Evolutionary conservation across 768 basidiomycete genomes (phyloP).

Genomic region (Leccinum pellstonianum): DNA sequence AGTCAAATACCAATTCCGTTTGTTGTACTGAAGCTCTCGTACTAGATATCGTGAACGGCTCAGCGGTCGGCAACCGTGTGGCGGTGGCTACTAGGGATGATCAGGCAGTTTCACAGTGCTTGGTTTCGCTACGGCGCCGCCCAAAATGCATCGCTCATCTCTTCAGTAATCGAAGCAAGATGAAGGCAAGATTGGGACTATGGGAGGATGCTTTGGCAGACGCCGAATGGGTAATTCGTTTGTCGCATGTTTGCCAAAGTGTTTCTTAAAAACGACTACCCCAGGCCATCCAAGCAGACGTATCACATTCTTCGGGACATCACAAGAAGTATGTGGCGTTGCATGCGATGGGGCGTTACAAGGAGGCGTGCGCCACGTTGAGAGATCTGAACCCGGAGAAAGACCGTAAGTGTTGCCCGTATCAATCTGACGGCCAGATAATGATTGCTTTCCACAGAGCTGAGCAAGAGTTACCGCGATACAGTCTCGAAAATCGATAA

Average conservation of each 20-base stretch:
- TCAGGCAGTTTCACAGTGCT: background rate
- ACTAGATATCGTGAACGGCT: conserved; percentile 1
- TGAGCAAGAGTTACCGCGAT: background rate
- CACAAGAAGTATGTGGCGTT: conserved; percentile 4
- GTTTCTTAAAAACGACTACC: background rate
- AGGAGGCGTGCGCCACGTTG: background rate
- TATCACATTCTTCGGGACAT: background rate
- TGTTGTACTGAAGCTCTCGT: background rate
- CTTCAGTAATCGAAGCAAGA: conserved; percentile 9
- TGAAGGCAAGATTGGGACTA: background rate
- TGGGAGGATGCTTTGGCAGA: conserved; percentile 7
- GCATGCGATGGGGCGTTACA: background rate
- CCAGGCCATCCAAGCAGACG: conserved; percentile 6
- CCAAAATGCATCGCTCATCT: conserved; percentile 5
- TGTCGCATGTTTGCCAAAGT: background rate
- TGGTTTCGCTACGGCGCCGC: background rate
- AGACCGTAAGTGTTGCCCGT: background rate
- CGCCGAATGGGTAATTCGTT: conserved; percentile 2
- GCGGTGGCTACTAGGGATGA: too few species aligned
- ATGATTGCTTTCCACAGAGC: conserved; percentile 1
- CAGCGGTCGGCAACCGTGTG: too few species aligned
- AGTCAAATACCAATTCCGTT: background rate
- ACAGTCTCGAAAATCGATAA: background rate
- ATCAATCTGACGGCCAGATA: background rate
- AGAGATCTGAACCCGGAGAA: background rate